Evolutionary conservation across 179 eudicot genomes (phyloP), one percentile per base, ranked within the genome.

Genomic region (Silene vulgaris): DNA sequence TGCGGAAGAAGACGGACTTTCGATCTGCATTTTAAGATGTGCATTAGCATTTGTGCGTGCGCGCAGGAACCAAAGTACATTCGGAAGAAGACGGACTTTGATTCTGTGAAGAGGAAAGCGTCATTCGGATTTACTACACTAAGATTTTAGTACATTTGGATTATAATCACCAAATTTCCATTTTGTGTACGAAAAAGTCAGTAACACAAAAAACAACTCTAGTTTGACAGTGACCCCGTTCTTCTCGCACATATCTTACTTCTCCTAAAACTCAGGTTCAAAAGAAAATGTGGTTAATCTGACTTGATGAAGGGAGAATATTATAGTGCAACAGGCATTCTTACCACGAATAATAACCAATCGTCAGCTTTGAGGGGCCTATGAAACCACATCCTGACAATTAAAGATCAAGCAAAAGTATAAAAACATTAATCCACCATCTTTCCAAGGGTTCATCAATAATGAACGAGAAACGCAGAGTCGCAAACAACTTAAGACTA

Each of bases 361-460:
- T 95, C 99, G 77, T 95, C 99, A 52, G 97, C 97, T 86, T 87
- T 92, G 56, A 93, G 73, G 14, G 90, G 82, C 82, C 88, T 87
- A 87, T 95, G 97, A 68, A 95, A 95, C 97, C 99, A 95, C 91
- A 93, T 95, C 90, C 99, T 95, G 87, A 7, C 29, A 79, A 71
- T 35, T 52, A 74, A 75, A 79, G 75, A 75, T 6, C 68, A 45
- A 26, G 61, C 45, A 43, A 23, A 56, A 23, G 9, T 1, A 43
- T 43, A 57, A 72, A 2, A 2, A 48, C 48, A 52, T 78, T 19
- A 21, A 35, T 67, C 71, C 43, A 3, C 14, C 26, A 21, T 13
- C 0, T 21, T 48, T 43, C 13, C 32, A 11, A n/a, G 54, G 43
- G 6, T 28, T 65, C 32, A 57, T 28, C 35, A 66, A 8, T 43